Evolutionary conservation across 2,329 filamentous ascomycete species (phyloP).

Genomic region (Colletotrichum sp.): DNA sequence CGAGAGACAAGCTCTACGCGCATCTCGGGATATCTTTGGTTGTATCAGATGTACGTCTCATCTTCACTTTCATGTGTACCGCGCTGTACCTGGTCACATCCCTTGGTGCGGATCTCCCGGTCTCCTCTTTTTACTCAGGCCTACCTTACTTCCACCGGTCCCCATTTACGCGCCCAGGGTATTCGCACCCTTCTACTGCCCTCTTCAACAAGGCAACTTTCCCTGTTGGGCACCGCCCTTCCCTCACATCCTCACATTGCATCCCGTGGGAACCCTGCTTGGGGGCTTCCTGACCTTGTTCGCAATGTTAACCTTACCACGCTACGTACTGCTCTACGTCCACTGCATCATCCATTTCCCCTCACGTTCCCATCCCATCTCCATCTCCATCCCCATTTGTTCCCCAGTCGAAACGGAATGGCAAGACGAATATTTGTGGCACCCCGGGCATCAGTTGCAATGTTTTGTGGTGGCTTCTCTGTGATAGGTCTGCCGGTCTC

Average conservation of each 20-base stretch:
- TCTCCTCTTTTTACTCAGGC: slow-evolving; percentile 2
- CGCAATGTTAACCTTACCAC: neutral
- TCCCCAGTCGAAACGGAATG: neutral
- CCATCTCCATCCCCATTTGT: neutral
- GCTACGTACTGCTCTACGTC: neutral
- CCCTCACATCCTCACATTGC: neutral
- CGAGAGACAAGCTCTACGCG: neutral
- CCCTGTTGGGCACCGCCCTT: neutral
- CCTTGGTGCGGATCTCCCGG: slow-evolving; percentile 19
- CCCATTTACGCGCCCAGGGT: neutral
- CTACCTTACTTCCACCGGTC: neutral
- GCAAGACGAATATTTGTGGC: neutral
- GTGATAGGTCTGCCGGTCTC: neutral
- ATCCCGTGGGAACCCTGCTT: neutral
- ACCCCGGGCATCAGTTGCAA: neutral
- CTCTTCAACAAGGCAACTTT: neutral
- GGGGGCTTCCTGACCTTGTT: neutral
- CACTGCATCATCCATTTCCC: neutral
- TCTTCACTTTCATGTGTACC: neutral
- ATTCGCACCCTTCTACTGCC: neutral
- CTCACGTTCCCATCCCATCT: neutral
- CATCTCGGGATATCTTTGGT: neutral
- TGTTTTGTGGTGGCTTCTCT: neutral
- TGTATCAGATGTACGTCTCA: neutral
- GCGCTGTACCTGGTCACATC: neutral